A percentile compares a stretch with the other conserved stretches of the same genome.
Evolutionary conservation across 176 grass and related monocot genomes (phyloP).

Genomic region (Cymbopogon citratus): DNA sequence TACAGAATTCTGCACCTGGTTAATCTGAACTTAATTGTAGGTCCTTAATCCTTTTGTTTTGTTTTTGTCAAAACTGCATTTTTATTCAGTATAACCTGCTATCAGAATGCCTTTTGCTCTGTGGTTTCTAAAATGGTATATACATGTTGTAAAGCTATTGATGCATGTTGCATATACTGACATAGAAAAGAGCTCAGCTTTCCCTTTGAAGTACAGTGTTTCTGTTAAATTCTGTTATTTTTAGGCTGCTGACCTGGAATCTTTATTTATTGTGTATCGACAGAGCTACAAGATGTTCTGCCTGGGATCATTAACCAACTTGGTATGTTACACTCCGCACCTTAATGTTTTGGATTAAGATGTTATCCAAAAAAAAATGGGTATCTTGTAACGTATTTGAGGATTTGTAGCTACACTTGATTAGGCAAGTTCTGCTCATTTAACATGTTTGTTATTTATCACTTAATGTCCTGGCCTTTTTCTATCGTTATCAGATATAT

Average conservation of each 20-base stretch:
- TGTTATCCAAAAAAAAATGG: background rate
- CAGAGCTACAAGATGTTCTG: constrained; percentile 98
- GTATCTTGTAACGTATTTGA: background rate
- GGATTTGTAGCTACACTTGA: background rate
- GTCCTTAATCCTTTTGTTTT: too few relatives aligned
- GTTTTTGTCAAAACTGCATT: background rate
- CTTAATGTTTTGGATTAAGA: background rate
- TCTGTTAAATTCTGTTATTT: background rate
- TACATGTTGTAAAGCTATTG: background rate
- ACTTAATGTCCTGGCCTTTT: background rate
- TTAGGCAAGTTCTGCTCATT: background rate
- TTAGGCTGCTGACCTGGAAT: background rate
- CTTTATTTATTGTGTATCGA: constrained; percentile 20
- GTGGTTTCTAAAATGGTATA: background rate
- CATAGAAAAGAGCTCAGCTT: background rate
- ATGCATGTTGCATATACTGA: background rate
- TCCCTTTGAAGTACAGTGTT: background rate
- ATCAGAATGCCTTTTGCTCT: background rate
- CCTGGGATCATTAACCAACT: constrained; percentile 95
- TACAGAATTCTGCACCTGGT: background rate
- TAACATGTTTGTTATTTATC: background rate
- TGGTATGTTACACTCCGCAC: constrained; percentile 34
- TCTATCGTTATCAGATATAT: background rate
- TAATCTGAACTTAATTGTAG: background rate
- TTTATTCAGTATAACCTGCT: background rate